Conservation (phyloP, 768 basidiomycete genomes). For the Dendrothele bispora region DNA sequence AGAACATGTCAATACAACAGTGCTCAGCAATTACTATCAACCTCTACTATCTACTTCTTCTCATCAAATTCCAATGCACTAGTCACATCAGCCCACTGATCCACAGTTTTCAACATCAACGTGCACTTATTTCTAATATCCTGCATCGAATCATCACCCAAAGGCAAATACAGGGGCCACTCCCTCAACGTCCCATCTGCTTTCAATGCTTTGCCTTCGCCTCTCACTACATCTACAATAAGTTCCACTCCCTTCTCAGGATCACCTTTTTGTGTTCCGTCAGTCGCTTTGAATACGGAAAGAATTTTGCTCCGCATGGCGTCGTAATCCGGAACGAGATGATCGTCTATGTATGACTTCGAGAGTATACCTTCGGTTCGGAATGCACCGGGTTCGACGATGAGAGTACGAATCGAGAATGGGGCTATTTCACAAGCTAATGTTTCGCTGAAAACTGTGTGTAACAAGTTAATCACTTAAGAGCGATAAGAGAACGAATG, state of each 20-base stretch:
- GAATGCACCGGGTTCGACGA: constrained; percentile 25
- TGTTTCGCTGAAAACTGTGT: constrained; percentile 31
- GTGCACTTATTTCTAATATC: neutral
- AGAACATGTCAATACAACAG: too few species aligned
- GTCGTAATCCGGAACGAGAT: constrained; percentile 36
- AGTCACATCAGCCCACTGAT: constrained; percentile 4
- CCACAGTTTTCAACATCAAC: neutral
- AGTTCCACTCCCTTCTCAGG: constrained; percentile 28
- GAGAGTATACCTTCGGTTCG: constrained; percentile 27
- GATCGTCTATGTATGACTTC: constrained; percentile 17
- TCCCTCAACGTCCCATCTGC: constrained; percentile 28
- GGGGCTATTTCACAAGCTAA: constrained; percentile 37
- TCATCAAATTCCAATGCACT: neutral
- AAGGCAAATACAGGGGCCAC: constrained; percentile 39
- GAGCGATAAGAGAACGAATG: neutral
- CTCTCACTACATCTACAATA: constrained; percentile 34
- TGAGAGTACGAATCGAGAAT: constrained; percentile 24
- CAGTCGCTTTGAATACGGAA: constrained; percentile 7
- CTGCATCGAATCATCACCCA: constrained; percentile 21
- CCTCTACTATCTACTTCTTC: neutral
- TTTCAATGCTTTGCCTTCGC: constrained; percentile 29
- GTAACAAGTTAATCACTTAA: neutral
- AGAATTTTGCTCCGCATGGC: constrained; percentile 10
- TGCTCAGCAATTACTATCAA: neutral
- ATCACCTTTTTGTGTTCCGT: constrained; percentile 22